Base-by-base conservation (phyloP, 371 early-diverging fungal genomes). In the Mucor ambiguus region DNA sequence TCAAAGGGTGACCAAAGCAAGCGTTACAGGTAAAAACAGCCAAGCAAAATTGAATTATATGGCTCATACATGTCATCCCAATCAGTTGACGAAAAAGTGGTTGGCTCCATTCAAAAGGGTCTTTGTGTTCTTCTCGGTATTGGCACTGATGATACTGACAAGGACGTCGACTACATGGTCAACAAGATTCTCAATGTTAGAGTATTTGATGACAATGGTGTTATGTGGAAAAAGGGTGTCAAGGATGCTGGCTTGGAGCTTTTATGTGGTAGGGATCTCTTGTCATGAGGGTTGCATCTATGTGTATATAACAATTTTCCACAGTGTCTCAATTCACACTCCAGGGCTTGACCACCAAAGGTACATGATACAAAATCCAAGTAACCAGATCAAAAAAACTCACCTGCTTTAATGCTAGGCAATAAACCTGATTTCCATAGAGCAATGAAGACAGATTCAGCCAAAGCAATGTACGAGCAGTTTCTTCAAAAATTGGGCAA, bases 381-480 rank as follows among this genome's bases (percentile, higher is more conserved):
- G n/a, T 41, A 41, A 46, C 22, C 46, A 46, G 46, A 46, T 46
- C 46, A 46, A 46, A 24, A 16, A 10, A 22, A 46, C 9, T 46
- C n/a, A 46, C 4, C 9, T 20, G 24, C 22, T 0, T 48, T 49
- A 12, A 49, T 29, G 8, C 3, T 54, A 54, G 90, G 92, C 14
- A 88, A 86, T 52, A 96, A 96, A 68, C 96, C 95, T 9, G 95
- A 95, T 74, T 96, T 96, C 67, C 95, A 94, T 67, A 61, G 79
- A 32, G 91, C 95, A 14, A 95, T 95, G 95, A 89, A 89, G 61
- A 77, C 89, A 0, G 84, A 77, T 0, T 60, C 72, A 7, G 88
- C 94, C n/a, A 85, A 82, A 32, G 81, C 77, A 10, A 84, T 93
- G 75, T 96, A 95, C 74, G 74, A 84, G 11, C 70, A 77, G 29